phyloP scores from a whole-genome alignment of 768 basidiomycete species.

The Lenzites betulinus region DNA sequence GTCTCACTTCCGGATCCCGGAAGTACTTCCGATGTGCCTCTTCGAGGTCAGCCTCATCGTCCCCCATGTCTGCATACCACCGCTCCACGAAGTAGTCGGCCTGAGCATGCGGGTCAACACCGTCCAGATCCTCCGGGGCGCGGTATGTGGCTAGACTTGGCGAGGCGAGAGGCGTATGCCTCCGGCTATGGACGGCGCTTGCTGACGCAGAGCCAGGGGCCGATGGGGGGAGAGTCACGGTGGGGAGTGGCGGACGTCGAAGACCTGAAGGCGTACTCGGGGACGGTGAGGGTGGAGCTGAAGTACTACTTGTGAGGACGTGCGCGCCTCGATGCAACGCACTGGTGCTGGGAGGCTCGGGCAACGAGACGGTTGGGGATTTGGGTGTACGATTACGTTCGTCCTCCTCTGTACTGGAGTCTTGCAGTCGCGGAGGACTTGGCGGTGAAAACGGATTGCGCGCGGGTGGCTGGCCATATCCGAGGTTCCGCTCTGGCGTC shows the following conservation, averaged over 20 bases:
- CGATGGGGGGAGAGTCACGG: conserved; percentile 20
- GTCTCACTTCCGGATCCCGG: conserved; percentile 22
- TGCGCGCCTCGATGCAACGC: background rate
- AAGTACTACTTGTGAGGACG: no score
- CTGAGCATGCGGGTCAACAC: conserved; percentile 10
- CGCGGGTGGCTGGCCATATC: background rate
- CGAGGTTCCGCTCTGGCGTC: background rate
- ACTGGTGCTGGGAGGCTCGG: background rate
- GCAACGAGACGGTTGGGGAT: background rate
- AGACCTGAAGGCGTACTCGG: background rate
- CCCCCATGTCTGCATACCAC: conserved; percentile 33
- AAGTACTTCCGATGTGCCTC: conserved; percentile 38
- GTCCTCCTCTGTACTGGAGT: conserved; percentile 4
- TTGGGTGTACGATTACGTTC: conserved; percentile 13
- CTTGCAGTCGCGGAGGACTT: background rate
- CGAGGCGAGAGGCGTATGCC: conserved; percentile 34
- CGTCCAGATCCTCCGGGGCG: conserved; percentile 41
- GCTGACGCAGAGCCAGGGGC: conserved; percentile 1
- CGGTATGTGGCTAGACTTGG: conserved; percentile 41
- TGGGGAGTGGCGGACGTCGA: conserved; percentile 28
- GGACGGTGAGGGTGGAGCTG: background rate
- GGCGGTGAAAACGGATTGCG: conserved; percentile 4
- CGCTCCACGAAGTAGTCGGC: conserved; percentile 23
- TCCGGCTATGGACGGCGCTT: conserved; percentile 10
- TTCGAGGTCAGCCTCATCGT: conserved; percentile 31